phyloP scores from a whole-genome alignment of 1,139 yeast species.

The Debaryomycetaceae sp. region DNA sequence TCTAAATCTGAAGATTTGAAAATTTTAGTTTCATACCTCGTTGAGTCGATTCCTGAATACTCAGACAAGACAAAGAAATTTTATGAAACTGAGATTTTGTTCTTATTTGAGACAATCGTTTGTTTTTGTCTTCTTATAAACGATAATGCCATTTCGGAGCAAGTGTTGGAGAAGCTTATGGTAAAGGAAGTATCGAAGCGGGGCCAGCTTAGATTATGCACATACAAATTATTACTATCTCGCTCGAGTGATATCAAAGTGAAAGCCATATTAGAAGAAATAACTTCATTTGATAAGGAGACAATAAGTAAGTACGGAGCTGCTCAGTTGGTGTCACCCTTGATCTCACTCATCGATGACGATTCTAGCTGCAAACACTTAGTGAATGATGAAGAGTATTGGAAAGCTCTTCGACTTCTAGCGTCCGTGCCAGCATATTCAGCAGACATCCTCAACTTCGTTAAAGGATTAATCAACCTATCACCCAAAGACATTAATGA shows the following conservation, averaged over 20 bases:
- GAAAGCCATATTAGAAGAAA: slow-evolving; percentile 17
- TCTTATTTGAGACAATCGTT: slow-evolving; percentile 53
- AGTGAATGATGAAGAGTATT: slow-evolving; percentile 50
- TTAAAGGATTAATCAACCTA: slow-evolving; percentile 40
- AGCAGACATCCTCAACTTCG: slow-evolving; percentile 44
- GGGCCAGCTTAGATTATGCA: slow-evolving; percentile 27
- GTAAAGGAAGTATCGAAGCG: slow-evolving; percentile 27
- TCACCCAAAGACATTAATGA: slow-evolving; percentile 38
- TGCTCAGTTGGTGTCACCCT: slow-evolving; percentile 47
- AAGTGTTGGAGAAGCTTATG: slow-evolving; percentile 17
- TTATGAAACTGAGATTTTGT: slow-evolving; percentile 54
- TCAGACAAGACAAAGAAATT: slow-evolving; percentile 39
- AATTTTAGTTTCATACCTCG: slow-evolving; percentile 19
- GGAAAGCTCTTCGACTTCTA: slow-evolving; percentile 59
- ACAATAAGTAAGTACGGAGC: slow-evolving; percentile 44
- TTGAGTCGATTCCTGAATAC: slow-evolving; percentile 28
- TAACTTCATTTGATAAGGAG: slow-evolving; percentile 35
- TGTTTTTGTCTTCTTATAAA: slow-evolving; percentile 48
- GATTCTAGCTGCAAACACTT: slow-evolving; percentile 40
- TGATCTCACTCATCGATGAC: slow-evolving; percentile 49
- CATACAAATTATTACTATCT: slow-evolving; percentile 42
- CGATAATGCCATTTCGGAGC: slow-evolving; percentile 28
- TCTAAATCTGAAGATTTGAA: slow-evolving; percentile 26
- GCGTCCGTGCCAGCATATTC: slow-evolving; percentile 58
- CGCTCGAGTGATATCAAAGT: slow-evolving; percentile 26